These are phyloP conservation scores for Rhizopus delemar DNA, from an alignment of 371 early-diverging fungal species.

Conservation along the genomic window DNA sequence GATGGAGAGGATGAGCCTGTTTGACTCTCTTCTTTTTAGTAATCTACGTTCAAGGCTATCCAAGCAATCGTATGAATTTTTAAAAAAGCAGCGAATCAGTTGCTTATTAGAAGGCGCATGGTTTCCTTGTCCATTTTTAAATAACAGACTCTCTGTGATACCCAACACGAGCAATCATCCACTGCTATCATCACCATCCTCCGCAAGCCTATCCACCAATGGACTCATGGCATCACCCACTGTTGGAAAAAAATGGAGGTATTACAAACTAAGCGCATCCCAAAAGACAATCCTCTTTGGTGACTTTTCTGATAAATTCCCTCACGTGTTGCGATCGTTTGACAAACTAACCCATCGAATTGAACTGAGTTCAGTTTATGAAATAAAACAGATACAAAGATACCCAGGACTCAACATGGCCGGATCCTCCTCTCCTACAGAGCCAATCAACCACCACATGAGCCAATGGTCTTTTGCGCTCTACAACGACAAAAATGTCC, in stretches of 20 bases:
- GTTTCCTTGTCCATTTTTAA: slow-evolving; percentile 58
- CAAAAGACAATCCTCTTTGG: slow-evolving; percentile 64
- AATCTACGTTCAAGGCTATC: slow-evolving; percentile 65
- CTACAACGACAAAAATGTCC: slow-evolving; percentile 36
- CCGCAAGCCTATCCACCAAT: slow-evolving; percentile 2
- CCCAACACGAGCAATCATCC: neutral
- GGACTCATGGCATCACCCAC: slow-evolving; percentile 11
- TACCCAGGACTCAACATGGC: neutral
- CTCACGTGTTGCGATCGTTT: slow-evolving; percentile 29
- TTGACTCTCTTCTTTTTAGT: slow-evolving; percentile 29
- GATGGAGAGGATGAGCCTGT: neutral
- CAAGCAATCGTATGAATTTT: slow-evolving; percentile 68
- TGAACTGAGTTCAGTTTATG: slow-evolving; percentile 57
- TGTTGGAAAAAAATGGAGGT: slow-evolving; percentile 53
- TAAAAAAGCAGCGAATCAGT: slow-evolving; percentile 70
- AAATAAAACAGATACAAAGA: slow-evolving; percentile 52
- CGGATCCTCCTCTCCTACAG: no score
- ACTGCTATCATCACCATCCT: slow-evolving; percentile 1
- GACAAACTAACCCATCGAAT: slow-evolving; percentile 49
- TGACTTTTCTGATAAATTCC: slow-evolving; percentile 62
- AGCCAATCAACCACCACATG: neutral
- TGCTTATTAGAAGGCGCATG: slow-evolving; percentile 73
- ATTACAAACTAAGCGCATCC: slow-evolving; percentile 66
- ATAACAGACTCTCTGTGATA: slow-evolving; percentile 20
- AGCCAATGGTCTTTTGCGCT: slow-evolving; percentile 47